Percentiles rank a stretch among this genome's conserved stretches.
Evolutionary conservation across 345 rosid genomes (phyloP).

Genomic region (Brassica napus): Da-Ae NC_063438.1:1401001-1401500

Average conservation of each 20-base stretch:
- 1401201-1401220: slow-evolving; percentile 36
- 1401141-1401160: slow-evolving; percentile 35
- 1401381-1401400: not conserved
- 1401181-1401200: slow-evolving; percentile 27
- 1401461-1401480: slow-evolving; percentile 16
- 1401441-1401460: slow-evolving; percentile 12
- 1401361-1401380: slow-evolving; percentile 23
- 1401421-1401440: slow-evolving; percentile 23
- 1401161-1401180: slow-evolving; percentile 36
- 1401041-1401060: not conserved
- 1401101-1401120: not conserved
- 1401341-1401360: slow-evolving; percentile 6
- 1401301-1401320: slow-evolving; percentile 32
- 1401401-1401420: too few relatives aligned
- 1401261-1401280: slow-evolving; percentile 5
- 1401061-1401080: not conserved
- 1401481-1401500: not conserved
- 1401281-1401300: slow-evolving; percentile 3
- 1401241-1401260: slow-evolving; percentile 16
- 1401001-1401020: not conserved
- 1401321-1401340: slow-evolving; percentile 13
- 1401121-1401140: slow-evolving; percentile 25
- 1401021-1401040: not conserved
- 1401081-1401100: not conserved
- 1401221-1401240: slow-evolving; percentile 25